Evolutionary conservation across 345 rosid species (phyloP).

Genomic region (Populus pruinosa): DNA sequence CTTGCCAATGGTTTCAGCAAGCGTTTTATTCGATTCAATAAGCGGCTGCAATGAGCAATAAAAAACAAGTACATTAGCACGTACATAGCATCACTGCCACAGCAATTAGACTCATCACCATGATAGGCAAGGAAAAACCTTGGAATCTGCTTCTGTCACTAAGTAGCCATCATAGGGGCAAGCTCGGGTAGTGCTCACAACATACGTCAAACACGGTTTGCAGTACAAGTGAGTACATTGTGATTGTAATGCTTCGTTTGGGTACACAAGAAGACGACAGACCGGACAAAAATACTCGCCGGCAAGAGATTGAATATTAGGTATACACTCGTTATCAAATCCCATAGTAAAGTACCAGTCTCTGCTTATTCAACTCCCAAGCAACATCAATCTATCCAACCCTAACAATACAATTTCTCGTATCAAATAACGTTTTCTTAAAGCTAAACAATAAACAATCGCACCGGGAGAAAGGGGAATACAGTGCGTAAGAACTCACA

Average conservation of each 20-base stretch:
- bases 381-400: background rate
- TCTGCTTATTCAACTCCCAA: background rate
- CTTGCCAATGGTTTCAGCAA: slow-evolving; percentile 67
- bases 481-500: background rate
- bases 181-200: slow-evolving; percentile 59
- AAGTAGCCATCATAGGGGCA: slow-evolving; percentile 82
- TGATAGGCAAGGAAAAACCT: slow-evolving; percentile 37
- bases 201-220: slow-evolving; percentile 62
- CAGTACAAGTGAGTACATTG: slow-evolving; percentile 82
- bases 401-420: background rate
- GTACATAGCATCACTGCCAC: background rate
- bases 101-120: background rate
- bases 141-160: slow-evolving; percentile 79
- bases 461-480: background rate
- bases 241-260: slow-evolving; percentile 80
- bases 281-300: slow-evolving; percentile 82
- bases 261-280: slow-evolving; percentile 67
- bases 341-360: slow-evolving; percentile 43
- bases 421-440: background rate
- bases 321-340: slow-evolving; percentile 68
- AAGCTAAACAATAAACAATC: background rate
- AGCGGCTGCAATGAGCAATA: slow-evolving; percentile 53
- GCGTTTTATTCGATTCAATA: slow-evolving; percentile 50
- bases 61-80: slow-evolving; percentile 6
- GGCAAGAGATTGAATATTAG: slow-evolving; percentile 62